phyloP scores from a whole-genome alignment of 306 rosid genomes.

The Ochetophila trinervis region DNA sequence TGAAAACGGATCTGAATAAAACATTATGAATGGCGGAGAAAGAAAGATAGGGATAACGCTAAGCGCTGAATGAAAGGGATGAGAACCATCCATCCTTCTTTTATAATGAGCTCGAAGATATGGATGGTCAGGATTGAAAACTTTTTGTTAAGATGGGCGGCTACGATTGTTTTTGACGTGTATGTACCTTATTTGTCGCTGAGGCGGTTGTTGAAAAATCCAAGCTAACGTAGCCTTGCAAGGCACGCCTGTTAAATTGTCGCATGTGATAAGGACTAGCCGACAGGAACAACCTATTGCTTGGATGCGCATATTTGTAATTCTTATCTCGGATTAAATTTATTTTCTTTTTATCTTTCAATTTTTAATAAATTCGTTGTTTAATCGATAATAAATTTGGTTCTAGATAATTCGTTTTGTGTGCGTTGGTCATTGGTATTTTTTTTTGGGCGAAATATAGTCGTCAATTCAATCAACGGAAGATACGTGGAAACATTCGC shows the following conservation, averaged over 20 bases:
- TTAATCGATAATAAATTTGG: background rate
- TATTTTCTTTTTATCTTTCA: too few species aligned
- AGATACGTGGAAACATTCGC: too few species aligned
- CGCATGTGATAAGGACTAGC: too few species aligned
- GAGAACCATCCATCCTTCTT: background rate
- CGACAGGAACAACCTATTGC: background rate
- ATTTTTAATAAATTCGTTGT: too few species aligned
- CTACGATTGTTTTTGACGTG: background rate
- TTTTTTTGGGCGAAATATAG: too few species aligned
- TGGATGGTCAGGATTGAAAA: slow-evolving; percentile 15
- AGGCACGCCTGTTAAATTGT: slow-evolving; percentile 5
- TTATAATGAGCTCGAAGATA: background rate
- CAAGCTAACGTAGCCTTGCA: slow-evolving; percentile 8
- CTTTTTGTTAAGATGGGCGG: background rate
- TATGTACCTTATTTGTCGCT: background rate
- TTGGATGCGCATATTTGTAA: background rate
- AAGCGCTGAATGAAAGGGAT: background rate
- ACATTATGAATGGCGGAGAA: too few species aligned
- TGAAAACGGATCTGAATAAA: background rate
- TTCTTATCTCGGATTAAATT: background rate
- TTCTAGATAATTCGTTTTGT: slow-evolving; percentile 8
- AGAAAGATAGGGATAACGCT: accelerated
- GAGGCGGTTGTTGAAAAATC: background rate
- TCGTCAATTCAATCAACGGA: too few species aligned
- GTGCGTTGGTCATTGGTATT: background rate